Conservation (phyloP, 1,284 basidiomycete genomes). For the Athelia sp. region DNA sequence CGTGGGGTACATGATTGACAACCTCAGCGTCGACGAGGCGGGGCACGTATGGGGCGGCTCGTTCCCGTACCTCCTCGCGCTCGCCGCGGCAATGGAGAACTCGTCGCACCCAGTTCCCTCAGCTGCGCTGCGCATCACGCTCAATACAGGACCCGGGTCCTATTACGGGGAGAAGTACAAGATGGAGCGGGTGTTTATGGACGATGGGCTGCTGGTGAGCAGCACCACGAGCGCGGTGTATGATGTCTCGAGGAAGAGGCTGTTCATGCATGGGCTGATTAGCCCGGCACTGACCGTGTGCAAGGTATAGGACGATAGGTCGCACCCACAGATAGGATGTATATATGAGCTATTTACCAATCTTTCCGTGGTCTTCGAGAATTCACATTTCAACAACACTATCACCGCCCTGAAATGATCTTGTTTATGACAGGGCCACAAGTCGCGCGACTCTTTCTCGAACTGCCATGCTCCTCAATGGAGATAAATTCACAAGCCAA, state of each 20-base stretch:
- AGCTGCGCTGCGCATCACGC: constrained; percentile 45
- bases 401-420: too few relatives aligned
- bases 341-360: too few relatives aligned
- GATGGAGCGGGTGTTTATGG: constrained; percentile 65
- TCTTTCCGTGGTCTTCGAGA: too few relatives aligned
- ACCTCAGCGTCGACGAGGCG: constrained; percentile 48
- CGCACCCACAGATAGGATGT: too few relatives aligned
- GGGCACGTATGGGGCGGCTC: constrained; percentile 54
- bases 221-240: constrained; percentile 49
- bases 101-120: constrained; percentile 36
- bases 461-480: too few relatives aligned
- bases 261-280: constrained; percentile 54
- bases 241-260: constrained; percentile 37
- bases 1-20: constrained; percentile 47
- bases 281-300: constrained; percentile 27
- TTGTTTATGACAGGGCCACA: too few relatives aligned
- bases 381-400: too few relatives aligned
- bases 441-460: too few relatives aligned
- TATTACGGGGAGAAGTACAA: constrained; percentile 64
- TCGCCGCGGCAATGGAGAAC: constrained; percentile 31
- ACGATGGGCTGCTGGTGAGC: constrained; percentile 50
- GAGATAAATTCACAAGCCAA: too few relatives aligned
- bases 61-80: constrained; percentile 22
- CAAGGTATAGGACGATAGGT: too few relatives aligned
- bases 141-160: constrained; percentile 42